These are phyloP conservation scores for Lophiostoma macrostomum DNA, from an alignment of 495 filamentous ascomycete genomes.

Conservation along the genomic window DNA sequence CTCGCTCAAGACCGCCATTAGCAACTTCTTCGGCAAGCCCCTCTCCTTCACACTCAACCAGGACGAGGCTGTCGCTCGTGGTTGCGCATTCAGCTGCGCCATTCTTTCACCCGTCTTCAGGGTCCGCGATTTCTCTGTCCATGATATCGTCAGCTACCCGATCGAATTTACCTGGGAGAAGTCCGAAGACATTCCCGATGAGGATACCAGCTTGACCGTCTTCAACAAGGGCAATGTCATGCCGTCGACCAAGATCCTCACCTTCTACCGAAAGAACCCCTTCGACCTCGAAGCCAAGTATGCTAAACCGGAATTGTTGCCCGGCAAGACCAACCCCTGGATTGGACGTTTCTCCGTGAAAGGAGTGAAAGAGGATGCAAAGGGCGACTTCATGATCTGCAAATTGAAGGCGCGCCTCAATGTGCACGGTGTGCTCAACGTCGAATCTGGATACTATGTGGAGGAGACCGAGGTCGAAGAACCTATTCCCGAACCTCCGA, in stretches of 20 bases:
- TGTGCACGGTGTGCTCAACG: constrained; percentile 92
- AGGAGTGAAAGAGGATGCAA: constrained; percentile 53
- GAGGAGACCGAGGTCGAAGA: constrained; percentile 98
- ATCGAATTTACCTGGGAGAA: constrained; percentile 99
- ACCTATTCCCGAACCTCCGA: constrained; percentile 60
- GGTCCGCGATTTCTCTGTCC: constrained; percentile 94
- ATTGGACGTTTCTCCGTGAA: constrained; percentile 80
- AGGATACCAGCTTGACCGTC: constrained; percentile 95
- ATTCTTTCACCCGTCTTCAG: constrained; percentile 98
- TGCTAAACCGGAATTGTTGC: constrained; percentile 79
- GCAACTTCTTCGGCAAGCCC: constrained; percentile 83
- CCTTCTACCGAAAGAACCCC: constrained; percentile 96
- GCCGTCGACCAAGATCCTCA: constrained; percentile 98
- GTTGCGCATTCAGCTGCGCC: constrained; percentile 96
- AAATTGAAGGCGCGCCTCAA: constrained; percentile 99
- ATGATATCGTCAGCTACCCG: constrained; percentile 96
- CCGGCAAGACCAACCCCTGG: constrained; percentile 88
- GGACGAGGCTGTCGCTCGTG: constrained; percentile 94
- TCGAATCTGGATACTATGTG: constrained; percentile 96
- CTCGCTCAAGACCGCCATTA: constrained; percentile 82
- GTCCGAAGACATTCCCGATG: constrained; percentile 95
- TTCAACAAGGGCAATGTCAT: constrained; percentile 98
- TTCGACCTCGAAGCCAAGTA: constrained; percentile 97
- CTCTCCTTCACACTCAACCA: constrained; percentile 98
- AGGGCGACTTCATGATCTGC: constrained; percentile 77